A percentile compares a stretch with the other conserved stretches of the same genome.
These are phyloP conservation scores for Candida nitratophila DNA, from an alignment of 805 yeast species.

Conservation along the genomic window DNA sequence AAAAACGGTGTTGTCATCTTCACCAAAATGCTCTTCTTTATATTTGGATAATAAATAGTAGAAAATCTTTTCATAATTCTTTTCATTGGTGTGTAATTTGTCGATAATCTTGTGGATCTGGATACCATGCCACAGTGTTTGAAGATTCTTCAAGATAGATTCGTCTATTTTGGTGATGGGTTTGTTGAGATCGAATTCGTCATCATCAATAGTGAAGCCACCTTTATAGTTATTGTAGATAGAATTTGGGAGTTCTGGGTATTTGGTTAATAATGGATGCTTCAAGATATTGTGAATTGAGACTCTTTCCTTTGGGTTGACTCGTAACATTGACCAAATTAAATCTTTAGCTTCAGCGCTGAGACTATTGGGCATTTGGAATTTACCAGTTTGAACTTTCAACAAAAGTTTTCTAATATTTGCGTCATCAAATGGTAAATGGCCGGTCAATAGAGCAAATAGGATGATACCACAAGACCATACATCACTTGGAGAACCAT, in stretches of 20 bases:
- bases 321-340: slow-evolving; percentile 56
- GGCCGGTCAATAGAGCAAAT: slow-evolving; percentile 73
- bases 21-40: slow-evolving; percentile 18
- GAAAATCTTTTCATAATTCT: slow-evolving; percentile 29
- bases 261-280: slow-evolving; percentile 49
- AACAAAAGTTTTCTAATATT: slow-evolving; percentile 62
- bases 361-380: slow-evolving; percentile 61
- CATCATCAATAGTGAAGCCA: slow-evolving; percentile 24
- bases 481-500: slow-evolving; percentile 80
- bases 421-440: slow-evolving; percentile 79
- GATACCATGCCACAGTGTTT: slow-evolving; percentile 52
- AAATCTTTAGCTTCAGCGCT: slow-evolving; percentile 63
- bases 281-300: slow-evolving; percentile 56
- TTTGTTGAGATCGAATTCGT: slow-evolving; percentile 18
- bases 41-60: slow-evolving; percentile 27
- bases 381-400: slow-evolving; percentile 72
- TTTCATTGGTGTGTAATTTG: slow-evolving; percentile 17
- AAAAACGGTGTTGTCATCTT: not conserved
- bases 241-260: slow-evolving; percentile 31
- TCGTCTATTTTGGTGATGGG: slow-evolving; percentile 32
- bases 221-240: slow-evolving; percentile 6
- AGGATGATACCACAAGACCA: slow-evolving; percentile 87
- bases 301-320: slow-evolving; percentile 66
- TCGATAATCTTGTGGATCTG: slow-evolving; percentile 26
- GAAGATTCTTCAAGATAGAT: slow-evolving; percentile 45